A percentile compares a stretch with the other conserved stretches of the same genome.
phyloP scores from a whole-genome alignment of 2,329 filamentous ascomycete genomes.

The Septoria linicola region DNA sequence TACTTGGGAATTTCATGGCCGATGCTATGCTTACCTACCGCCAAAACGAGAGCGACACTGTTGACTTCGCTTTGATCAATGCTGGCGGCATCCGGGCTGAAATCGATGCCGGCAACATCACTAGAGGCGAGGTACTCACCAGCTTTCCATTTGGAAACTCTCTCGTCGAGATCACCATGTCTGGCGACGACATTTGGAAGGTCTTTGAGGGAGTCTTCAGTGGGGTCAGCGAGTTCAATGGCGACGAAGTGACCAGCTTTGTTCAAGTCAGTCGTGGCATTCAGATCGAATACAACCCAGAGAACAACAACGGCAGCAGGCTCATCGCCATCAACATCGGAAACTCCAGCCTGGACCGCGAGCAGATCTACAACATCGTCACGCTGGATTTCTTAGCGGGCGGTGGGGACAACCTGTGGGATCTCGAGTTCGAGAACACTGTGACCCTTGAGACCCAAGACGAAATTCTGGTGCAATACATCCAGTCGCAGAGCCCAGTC shows the following conservation, averaged over 20 bases:
- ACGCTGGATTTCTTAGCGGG: conserved; percentile 64
- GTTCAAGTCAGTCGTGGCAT: conserved; percentile 61
- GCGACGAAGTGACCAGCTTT: conserved; percentile 55
- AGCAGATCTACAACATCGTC: conserved; percentile 55
- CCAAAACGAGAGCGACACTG: conserved; percentile 47
- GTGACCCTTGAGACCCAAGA: conserved; percentile 55
- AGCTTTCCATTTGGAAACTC: conserved; percentile 67
- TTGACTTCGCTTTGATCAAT: conserved; percentile 62
- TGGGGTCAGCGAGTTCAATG: conserved; percentile 56
- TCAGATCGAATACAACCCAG: conserved; percentile 58
- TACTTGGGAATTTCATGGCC: conserved; percentile 45
- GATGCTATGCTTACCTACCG: conserved; percentile 63
- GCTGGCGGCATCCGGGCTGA: conserved; percentile 63
- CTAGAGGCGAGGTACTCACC: conserved; percentile 62
- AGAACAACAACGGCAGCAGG: conserved; percentile 49
- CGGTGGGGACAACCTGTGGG: conserved; percentile 63
- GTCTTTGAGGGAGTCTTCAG: conserved; percentile 61
- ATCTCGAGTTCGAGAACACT: conserved; percentile 36
- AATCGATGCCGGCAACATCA: conserved; percentile 61
- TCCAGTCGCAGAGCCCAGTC: conserved; percentile 52
- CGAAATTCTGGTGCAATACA: conserved; percentile 54
- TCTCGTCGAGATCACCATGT: conserved; percentile 57
- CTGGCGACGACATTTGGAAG: conserved; percentile 56
- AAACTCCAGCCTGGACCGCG: conserved; percentile 49
- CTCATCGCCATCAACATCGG: conserved; percentile 56